Evolutionary conservation across 208 protist genomes (phyloP).

Genomic region (Acanthamoeba triangularis): DNA sequence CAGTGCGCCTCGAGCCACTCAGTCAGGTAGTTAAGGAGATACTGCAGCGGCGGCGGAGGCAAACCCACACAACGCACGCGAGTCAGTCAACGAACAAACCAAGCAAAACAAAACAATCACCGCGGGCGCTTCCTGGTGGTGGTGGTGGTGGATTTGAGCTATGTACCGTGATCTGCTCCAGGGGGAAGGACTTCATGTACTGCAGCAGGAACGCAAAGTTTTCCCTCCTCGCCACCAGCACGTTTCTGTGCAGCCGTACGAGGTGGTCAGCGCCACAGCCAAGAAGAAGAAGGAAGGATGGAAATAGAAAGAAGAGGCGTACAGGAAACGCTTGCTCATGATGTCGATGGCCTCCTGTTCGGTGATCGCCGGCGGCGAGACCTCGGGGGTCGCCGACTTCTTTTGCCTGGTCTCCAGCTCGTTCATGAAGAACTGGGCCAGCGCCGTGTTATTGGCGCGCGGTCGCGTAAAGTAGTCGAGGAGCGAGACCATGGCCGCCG

Average conservation of each 20-base stretch:
- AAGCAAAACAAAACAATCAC: background rate
- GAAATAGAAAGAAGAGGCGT: background rate
- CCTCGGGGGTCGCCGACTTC: background rate
- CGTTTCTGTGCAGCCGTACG: background rate
- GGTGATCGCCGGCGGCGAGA: background rate
- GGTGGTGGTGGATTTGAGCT: background rate
- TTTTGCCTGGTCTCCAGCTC: background rate
- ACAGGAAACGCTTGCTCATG: conserved; percentile 37
- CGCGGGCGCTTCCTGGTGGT: background rate
- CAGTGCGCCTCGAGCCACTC: conserved; percentile 44
- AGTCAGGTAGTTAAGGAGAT: conserved; percentile 11
- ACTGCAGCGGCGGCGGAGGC: background rate
- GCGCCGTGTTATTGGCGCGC: background rate
- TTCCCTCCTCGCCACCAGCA: background rate
- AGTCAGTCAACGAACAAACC: background rate
- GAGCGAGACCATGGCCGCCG: background rate
- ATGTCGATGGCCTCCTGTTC: background rate
- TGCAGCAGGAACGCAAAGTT: conserved; percentile 30
- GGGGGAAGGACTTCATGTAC: conserved; percentile 23
- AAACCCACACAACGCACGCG: no score
- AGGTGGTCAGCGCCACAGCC: background rate
- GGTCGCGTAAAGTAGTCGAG: conserved; percentile 16
- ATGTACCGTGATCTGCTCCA: background rate
- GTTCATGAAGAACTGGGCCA: background rate
- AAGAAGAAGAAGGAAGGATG: background rate